Evolutionary conservation across 2,329 filamentous ascomycete genomes (phyloP), one percentile per base, ranked within the genome.

Genomic region (Leptographium wingfieldii): DNA sequence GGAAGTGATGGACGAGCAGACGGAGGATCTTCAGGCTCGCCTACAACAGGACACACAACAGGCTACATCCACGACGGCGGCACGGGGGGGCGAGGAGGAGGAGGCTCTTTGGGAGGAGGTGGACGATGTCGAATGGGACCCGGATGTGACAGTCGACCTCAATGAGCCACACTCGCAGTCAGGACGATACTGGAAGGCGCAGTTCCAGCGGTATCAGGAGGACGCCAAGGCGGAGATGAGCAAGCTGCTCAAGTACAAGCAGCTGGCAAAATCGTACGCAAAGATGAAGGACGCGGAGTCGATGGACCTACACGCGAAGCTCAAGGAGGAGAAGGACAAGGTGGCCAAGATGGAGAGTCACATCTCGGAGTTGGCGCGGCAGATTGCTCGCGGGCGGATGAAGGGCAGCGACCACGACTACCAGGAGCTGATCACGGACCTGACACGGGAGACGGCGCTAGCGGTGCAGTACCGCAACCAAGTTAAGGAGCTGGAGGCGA

Each of bases 191-290:
- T 92, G 88, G 88, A 92, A 92, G 72, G 79, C 82, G 29, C 82
- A 90, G 68, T 92, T 88, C 66, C 80, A 89, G 65, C 80, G 78
- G 59, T 92, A 92, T 67, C 84, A 88, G 56, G 77, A 82, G 53
- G 86, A 87, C 63, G 88, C 87, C 63, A 83, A 83, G 69, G 79
- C 77, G 52, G 86, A 92, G 70, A 85, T 91, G 77, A 84, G 85
- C 73, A 89, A 87, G 73, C 77, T 92, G 68, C 80, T 92, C 68
- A 83, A 83, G 68, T 92, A 91, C 76, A 90, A 91, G 74, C 83
- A 88, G 68, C 77, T 90, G 63, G 87, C 88, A 60, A 92, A 89
- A 72, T 86, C 84, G 59, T 92, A 86, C 68, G 88, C 88, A 52
- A 85, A 86, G 69, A 82, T 86, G 72, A 92, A 91, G 71, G 88